These are phyloP conservation scores for Apocynum venetum DNA, from an alignment of 257 asterid species.

Conservation along the genomic window DNA sequence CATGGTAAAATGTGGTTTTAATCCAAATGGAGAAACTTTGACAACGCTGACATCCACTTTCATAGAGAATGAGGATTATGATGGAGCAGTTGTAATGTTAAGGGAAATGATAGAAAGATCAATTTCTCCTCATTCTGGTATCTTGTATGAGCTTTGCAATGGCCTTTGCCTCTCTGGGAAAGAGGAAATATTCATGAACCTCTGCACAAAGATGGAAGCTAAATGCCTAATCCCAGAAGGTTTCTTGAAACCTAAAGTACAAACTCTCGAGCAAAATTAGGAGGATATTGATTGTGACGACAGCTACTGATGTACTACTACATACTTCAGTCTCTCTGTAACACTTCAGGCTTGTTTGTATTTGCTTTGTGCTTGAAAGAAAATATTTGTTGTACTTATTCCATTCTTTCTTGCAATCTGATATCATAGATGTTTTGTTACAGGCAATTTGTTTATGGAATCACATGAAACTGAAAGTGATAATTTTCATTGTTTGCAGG, in stretches of 20 bases:
- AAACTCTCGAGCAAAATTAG: not conserved
- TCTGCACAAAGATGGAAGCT: slow-evolving; percentile 55
- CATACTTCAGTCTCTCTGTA: not conserved
- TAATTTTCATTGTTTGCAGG: not conserved
- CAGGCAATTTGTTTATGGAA: not conserved
- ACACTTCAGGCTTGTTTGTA: not conserved
- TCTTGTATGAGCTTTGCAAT: slow-evolving; percentile 35
- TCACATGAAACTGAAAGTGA: not conserved
- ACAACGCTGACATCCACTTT: slow-evolving; percentile 42
- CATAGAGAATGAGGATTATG: slow-evolving; percentile 58
- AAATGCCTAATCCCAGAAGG: slow-evolving; percentile 49
- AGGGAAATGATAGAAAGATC: slow-evolving; percentile 62
- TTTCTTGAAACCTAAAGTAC: slow-evolving; percentile 9
- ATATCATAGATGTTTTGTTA: not conserved
- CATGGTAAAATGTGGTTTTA: slow-evolving; percentile 72
- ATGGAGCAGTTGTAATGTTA: slow-evolving; percentile 62
- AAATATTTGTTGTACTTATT: not conserved
- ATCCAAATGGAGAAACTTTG: slow-evolving; percentile 56
- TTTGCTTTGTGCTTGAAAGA: not conserved
- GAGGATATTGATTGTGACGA: not conserved
- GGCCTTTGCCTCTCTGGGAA: slow-evolving; percentile 45
- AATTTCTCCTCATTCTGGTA: slow-evolving; percentile 40
- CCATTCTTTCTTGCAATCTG: not conserved
- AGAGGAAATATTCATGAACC: slow-evolving; percentile 34
- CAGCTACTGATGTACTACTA: not conserved